Evolutionary conservation across 495 filamentous ascomycete genomes (phyloP).

Genomic region (Penicillium goetzii): DNA sequence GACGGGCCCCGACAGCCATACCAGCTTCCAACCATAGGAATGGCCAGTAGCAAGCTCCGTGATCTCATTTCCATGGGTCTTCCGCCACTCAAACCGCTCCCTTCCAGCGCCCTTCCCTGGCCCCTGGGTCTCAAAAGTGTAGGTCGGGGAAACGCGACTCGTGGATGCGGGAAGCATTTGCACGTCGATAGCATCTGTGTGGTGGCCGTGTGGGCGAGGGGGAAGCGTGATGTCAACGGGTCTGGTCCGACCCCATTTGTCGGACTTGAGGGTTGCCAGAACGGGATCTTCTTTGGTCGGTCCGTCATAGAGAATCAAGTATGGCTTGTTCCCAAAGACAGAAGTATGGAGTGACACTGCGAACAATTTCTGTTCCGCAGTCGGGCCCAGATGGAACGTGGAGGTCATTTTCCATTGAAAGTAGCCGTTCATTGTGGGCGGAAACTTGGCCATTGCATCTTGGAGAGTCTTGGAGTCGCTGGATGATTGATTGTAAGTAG

Average conservation of each 20-base stretch:
- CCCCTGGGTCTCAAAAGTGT: not conserved
- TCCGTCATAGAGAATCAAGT: not conserved
- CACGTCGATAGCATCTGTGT: not conserved
- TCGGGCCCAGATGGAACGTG: slow-evolving; percentile 25
- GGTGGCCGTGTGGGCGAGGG: not conserved
- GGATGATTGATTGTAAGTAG: not conserved
- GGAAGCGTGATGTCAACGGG: not conserved
- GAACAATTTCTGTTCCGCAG: slow-evolving; percentile 18
- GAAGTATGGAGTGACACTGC: not conserved
- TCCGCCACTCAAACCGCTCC: slow-evolving; percentile 24
- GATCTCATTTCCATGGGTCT: slow-evolving; percentile 23
- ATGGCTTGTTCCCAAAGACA: not conserved
- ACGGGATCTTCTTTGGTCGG: not conserved
- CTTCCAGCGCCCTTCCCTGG: slow-evolving; percentile 8
- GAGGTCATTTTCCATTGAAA: slow-evolving; percentile 23
- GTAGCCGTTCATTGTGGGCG: slow-evolving; percentile 23
- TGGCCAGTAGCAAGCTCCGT: slow-evolving; percentile 18
- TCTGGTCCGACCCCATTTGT: not conserved
- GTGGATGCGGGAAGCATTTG: not conserved
- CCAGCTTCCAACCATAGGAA: slow-evolving; percentile 22
- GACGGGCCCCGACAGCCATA: slow-evolving; percentile 14
- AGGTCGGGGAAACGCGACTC: not conserved
- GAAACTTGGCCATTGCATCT: slow-evolving; percentile 20
- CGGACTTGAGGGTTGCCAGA: not conserved
- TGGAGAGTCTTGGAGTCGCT: not conserved